Evolutionary conservation across 768 basidiomycete species (phyloP).

Genomic region (Hericium rajendrae): DNA sequence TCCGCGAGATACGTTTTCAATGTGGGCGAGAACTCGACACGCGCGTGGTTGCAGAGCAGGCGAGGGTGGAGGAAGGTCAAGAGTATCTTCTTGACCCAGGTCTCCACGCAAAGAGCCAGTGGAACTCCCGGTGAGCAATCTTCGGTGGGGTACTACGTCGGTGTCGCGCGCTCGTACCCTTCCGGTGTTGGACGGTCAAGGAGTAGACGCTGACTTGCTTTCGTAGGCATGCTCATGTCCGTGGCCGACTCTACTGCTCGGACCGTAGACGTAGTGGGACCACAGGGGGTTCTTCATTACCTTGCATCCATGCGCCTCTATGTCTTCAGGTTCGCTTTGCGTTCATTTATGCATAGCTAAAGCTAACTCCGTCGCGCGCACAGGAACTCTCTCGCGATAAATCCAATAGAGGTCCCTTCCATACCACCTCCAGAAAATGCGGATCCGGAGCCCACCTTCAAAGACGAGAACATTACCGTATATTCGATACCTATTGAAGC

Average conservation of each 20-base stretch:
- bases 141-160: neutral
- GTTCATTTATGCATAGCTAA: neutral
- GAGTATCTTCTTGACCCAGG: slow-evolving; percentile 64
- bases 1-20: slow-evolving; percentile 83
- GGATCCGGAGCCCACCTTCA: slow-evolving; percentile 37
- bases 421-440: slow-evolving; percentile 15
- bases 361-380: neutral
- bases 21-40: slow-evolving; percentile 69
- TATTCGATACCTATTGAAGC: slow-evolving; percentile 46
- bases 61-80: slow-evolving; percentile 57
- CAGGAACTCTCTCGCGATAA: slow-evolving; percentile 44
- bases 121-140: slow-evolving; percentile 61
- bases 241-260: slow-evolving; percentile 61
- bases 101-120: slow-evolving; percentile 49
- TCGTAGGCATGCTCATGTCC: slow-evolving; percentile 65
- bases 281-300: slow-evolving; percentile 60
- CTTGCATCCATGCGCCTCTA: slow-evolving; percentile 64
- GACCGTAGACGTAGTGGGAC: slow-evolving; percentile 57
- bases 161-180: neutral
- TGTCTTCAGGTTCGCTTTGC: slow-evolving; percentile 46
- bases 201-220: slow-evolving; percentile 9
- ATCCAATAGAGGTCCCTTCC: slow-evolving; percentile 33
- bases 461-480: slow-evolving; percentile 55
- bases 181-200: too few species aligned
- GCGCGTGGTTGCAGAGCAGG: slow-evolving; percentile 61